Percentiles rank a stretch among this genome's conserved stretches.
Conservation (phyloP, 768 basidiomycete species). For the Fomitopsis serialis region DNA sequence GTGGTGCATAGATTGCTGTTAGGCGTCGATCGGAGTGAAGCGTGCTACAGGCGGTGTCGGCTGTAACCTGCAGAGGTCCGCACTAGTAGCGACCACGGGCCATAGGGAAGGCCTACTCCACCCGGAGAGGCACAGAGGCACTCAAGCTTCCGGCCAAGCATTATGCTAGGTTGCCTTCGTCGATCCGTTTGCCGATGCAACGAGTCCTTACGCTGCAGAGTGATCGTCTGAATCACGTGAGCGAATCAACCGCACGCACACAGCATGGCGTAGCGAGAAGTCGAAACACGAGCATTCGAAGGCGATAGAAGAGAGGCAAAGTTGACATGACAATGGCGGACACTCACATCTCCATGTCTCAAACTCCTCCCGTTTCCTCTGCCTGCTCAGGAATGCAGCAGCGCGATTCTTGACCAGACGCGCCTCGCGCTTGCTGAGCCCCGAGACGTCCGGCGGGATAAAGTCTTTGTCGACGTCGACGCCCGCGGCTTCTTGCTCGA, state of each 20-base stretch:
- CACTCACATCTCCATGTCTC: slow-evolving; percentile 87
- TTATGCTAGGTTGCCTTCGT: no score
- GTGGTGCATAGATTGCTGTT: no score
- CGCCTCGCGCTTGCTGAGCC: slow-evolving; percentile 86
- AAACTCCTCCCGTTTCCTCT: slow-evolving; percentile 89
- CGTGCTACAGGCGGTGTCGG: no score
- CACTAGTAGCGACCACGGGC: no score
- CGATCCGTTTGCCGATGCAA: no score
- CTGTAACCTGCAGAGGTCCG: no score
- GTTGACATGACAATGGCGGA: slow-evolving; percentile 7
- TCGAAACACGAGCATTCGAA: no score
- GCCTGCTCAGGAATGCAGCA: slow-evolving; percentile 86
- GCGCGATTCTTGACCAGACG: slow-evolving; percentile 90
- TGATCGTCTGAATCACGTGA: background rate
- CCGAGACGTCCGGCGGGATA: slow-evolving; percentile 82
- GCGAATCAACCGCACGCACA: background rate
- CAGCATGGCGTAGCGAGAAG: background rate
- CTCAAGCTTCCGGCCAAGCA: no score
- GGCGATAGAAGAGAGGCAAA: background rate
- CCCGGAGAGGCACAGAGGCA: no score
- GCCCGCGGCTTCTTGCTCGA: slow-evolving; percentile 43
- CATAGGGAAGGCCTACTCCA: no score
- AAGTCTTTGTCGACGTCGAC: slow-evolving; percentile 69
- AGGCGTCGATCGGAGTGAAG: no score
- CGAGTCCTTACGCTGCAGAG: no score